These are phyloP conservation scores for Fraxinus greggii DNA, from an alignment of 305 asterid species.

Conservation along the genomic window DNA sequence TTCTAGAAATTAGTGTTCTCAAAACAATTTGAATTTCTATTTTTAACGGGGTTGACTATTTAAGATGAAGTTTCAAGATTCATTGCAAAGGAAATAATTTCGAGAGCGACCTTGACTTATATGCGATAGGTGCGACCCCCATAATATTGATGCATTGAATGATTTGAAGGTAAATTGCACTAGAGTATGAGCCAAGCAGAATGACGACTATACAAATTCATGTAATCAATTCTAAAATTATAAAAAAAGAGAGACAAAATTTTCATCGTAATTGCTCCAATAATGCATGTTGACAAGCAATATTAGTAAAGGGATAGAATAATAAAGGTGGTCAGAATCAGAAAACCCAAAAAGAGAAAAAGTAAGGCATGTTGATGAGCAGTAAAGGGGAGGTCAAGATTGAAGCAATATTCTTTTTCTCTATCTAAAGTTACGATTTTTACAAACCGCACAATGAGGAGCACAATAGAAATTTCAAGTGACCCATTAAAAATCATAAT, in stretches of 20 bases:
- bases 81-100: too few species aligned
- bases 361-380: not conserved
- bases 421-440: not conserved
- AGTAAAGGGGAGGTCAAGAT: not conserved
- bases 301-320: not conserved
- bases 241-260: not conserved
- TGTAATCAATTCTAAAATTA: not conserved
- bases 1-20: not conserved
- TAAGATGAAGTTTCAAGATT: too few species aligned
- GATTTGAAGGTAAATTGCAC: not conserved
- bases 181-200: not conserved
- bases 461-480: not conserved
- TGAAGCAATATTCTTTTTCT: not conserved
- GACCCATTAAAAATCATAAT: not conserved
- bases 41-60: too few species aligned
- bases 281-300: not conserved
- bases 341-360: not conserved
- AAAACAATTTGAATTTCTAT: not conserved
- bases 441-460: conserved; percentile 21
- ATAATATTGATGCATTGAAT: not conserved
- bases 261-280: not conserved
- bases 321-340: not conserved
- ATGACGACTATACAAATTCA: not conserved
- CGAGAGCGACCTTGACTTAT: not conserved
- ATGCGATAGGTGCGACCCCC: not conserved